These are phyloP conservation scores for Pestalotiopsis sp. DNA, from an alignment of 2,329 filamentous ascomycete genomes.

Conservation along the genomic window DNA sequence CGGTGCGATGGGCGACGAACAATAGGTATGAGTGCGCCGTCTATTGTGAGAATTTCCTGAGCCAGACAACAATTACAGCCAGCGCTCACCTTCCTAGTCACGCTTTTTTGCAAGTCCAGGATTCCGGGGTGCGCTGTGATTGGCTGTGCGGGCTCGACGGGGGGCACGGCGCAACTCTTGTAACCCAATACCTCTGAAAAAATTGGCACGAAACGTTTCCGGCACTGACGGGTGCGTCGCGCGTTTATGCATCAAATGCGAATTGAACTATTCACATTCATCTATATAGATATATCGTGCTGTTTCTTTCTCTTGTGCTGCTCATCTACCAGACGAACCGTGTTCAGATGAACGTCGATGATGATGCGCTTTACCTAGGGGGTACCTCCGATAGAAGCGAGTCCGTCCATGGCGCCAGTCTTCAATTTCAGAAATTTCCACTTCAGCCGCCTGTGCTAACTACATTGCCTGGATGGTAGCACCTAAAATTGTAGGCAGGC, in stretches of 20 bases:
- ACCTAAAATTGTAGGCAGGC: not conserved
- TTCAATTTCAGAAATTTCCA: not conserved
- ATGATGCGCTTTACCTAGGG: not conserved
- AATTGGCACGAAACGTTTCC: slow-evolving; percentile 5
- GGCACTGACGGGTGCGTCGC: not conserved
- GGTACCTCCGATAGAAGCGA: not conserved
- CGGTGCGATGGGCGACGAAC: slow-evolving; percentile 18
- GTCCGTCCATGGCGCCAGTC: not conserved
- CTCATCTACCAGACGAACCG: not conserved
- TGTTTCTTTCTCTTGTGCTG: not conserved
- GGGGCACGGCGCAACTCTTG: not conserved
- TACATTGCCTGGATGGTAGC: not conserved
- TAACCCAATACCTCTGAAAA: slow-evolving; percentile 10
- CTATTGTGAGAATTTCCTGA: slow-evolving; percentile 33
- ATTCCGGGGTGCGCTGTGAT: not conserved
- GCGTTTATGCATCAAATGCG: not conserved
- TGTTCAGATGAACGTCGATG: not conserved
- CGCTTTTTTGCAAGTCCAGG: slow-evolving; percentile 13
- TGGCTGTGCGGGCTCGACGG: not conserved
- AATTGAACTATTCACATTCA: not conserved
- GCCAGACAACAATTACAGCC: slow-evolving; percentile 27
- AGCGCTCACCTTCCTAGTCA: slow-evolving; percentile 17
- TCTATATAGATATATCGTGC: not conserved
- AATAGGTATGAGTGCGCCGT: slow-evolving; percentile 22
- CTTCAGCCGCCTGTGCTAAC: not conserved